Percentiles rank a stretch among this genome's conserved stretches.
phyloP scores from a whole-genome alignment of 1,139 yeast genomes.

The Sugiyamaella sp. region DNA sequence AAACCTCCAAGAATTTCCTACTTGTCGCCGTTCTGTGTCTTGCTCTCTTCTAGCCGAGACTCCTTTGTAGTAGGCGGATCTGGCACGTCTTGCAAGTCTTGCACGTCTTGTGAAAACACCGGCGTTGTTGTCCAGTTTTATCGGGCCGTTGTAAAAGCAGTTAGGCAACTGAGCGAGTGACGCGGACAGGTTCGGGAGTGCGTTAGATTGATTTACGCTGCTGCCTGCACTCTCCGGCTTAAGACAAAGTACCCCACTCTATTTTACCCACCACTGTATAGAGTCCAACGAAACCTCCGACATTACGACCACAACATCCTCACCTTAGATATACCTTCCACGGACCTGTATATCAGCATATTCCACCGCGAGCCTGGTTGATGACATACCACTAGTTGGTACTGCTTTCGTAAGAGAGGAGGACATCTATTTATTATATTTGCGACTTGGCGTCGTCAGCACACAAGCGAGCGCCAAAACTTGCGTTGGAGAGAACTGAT shows the following conservation, averaged over 20 bases:
- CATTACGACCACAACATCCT: constrained; percentile 1
- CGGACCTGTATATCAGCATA: background rate
- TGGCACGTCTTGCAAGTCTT: too few relatives aligned
- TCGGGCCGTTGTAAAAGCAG: background rate
- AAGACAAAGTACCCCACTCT: constrained; percentile 2
- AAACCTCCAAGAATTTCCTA: too few relatives aligned
- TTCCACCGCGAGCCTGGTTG: background rate
- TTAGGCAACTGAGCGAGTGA: background rate
- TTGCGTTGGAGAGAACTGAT: too few relatives aligned
- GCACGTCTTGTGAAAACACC: background rate
- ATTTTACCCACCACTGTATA: background rate
- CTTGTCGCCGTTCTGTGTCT: too few relatives aligned
- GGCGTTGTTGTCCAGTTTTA: background rate
- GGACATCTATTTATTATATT: too few relatives aligned
- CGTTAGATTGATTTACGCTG: background rate
- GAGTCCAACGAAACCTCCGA: background rate
- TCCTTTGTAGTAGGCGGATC: too few relatives aligned
- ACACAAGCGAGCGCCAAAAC: too few relatives aligned
- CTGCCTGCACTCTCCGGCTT: background rate
- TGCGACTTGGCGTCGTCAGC: too few relatives aligned
- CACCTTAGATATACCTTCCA: background rate
- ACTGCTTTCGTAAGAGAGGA: too few relatives aligned
- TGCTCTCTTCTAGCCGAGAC: too few relatives aligned
- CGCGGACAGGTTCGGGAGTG: background rate
- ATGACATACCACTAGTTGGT: too few relatives aligned